Percentiles rank a stretch among this genome's conserved stretches.
Conservation (phyloP, 2,329 filamentous ascomycete genomes). For the Fusarium nygamai region DNA sequence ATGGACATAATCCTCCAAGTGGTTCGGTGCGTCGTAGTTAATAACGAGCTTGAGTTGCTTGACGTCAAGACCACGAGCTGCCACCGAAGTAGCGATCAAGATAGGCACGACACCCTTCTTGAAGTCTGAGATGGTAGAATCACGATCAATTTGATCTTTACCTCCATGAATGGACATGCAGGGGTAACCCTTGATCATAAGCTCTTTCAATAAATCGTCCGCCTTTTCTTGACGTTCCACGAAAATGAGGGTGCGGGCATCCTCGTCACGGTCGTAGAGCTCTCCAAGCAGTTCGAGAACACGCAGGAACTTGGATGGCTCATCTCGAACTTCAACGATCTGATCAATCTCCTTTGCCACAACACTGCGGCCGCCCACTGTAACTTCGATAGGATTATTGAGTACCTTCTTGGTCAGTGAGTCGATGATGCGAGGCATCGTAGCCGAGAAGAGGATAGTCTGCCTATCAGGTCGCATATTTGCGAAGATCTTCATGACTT, state of each 20-base stretch:
- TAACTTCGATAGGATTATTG: conserved; percentile 87
- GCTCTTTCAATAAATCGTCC: conserved; percentile 79
- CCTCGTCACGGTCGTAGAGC: conserved; percentile 86
- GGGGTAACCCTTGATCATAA: conserved; percentile 85
- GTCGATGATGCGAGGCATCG: conserved; percentile 94
- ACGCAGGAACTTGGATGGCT: conserved; percentile 84
- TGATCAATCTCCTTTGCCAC: conserved; percentile 95
- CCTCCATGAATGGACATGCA: conserved; percentile 95
- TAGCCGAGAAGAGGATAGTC: conserved; percentile 95
- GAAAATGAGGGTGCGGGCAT: conserved; percentile 89
- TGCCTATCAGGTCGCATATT: conserved; percentile 93
- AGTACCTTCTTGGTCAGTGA: conserved; percentile 89
- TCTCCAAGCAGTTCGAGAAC: conserved; percentile 88
- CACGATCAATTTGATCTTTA: conserved; percentile 92
- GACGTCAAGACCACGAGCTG: conserved; percentile 93
- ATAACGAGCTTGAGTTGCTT: conserved; percentile 96
- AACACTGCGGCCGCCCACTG: conserved; percentile 86
- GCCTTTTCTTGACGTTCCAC: conserved; percentile 92
- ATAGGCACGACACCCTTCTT: conserved; percentile 91
- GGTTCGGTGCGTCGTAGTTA: conserved; percentile 94
- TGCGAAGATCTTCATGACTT: conserved; percentile 95
- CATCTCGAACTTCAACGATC: conserved; percentile 86
- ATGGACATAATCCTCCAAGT: conserved; percentile 96
- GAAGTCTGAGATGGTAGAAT: conserved; percentile 92
- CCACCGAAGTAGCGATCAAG: conserved; percentile 93